phyloP scores from a whole-genome alignment of 148 eudicot genomes.

The Heliosperma pusillum region DNA sequence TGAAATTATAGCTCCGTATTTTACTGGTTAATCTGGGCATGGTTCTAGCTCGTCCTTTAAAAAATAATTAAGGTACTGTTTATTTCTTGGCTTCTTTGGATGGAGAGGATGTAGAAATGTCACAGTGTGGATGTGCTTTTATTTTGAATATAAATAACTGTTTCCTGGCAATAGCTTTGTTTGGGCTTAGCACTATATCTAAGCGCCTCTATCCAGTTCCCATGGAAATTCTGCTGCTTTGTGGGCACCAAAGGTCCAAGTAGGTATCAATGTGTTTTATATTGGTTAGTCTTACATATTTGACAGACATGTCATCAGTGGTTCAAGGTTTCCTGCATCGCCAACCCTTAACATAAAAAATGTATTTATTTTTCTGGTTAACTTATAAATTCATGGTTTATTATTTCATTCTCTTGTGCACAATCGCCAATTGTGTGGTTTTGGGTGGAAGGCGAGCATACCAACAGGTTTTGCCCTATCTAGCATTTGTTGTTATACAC shows the following conservation, averaged over 20 bases:
- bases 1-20: constrained; percentile 22
- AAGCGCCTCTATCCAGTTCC: constrained; percentile 49
- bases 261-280: constrained; percentile 63
- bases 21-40: constrained; percentile 22
- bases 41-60: constrained; percentile 19
- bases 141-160: constrained; percentile 26
- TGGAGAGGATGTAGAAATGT: constrained; percentile 13
- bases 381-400: constrained; percentile 26
- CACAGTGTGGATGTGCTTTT: constrained; percentile 17
- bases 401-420: constrained; percentile 34
- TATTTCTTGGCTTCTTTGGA: constrained; percentile 16
- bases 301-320: constrained; percentile 52
- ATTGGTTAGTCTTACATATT: constrained; percentile 47
- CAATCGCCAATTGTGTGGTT: constrained; percentile 40
- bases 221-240: constrained; percentile 53
- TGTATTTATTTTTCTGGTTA: constrained; percentile 56
- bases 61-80: constrained; percentile 23
- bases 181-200: constrained; percentile 35
- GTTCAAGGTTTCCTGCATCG: constrained; percentile 51
- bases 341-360: constrained; percentile 40
- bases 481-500: constrained; percentile 43
- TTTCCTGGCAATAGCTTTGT: constrained; percentile 29
- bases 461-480: constrained; percentile 58
- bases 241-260: constrained; percentile 77
- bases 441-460: constrained; percentile 51